A percentile compares a stretch with the other conserved stretches of the same genome.
Conservation (phyloP, 768 basidiomycete genomes). For the Phaeotremella fagi region DNA sequence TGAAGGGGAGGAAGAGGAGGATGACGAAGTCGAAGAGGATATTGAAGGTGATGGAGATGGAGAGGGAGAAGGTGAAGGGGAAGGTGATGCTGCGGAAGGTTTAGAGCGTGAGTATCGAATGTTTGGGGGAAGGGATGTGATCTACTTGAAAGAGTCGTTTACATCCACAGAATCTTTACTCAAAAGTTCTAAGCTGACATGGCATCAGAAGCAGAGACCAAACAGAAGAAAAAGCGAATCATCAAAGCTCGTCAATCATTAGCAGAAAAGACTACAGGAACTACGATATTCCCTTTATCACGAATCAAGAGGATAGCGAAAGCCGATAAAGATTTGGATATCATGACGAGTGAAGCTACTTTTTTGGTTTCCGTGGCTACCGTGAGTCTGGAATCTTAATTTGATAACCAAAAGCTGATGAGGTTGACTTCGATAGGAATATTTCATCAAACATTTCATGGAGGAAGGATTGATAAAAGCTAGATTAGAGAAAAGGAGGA, state of each 20-base stretch:
- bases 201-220: constrained; percentile 1
- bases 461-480: constrained; percentile 69
- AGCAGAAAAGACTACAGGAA: constrained; percentile 56
- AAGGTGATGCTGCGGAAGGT: neutral
- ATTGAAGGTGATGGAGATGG: constrained; percentile 14
- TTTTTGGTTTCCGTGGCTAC: constrained; percentile 76
- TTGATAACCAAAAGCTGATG: no score
- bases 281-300: constrained; percentile 67
- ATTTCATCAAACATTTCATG: constrained; percentile 72
- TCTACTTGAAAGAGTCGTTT: no score
- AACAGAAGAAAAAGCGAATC: constrained; percentile 23
- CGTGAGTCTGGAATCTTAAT: constrained; percentile 50
- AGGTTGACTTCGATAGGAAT: no score
- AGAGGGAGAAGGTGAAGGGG: constrained; percentile 1
- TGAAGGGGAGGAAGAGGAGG: constrained; percentile 13
- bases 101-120: no score
- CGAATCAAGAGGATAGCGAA: constrained; percentile 80
- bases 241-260: constrained; percentile 39
- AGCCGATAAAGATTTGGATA: constrained; percentile 64
- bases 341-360: constrained; percentile 64
- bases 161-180: no score
- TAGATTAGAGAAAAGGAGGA: constrained; percentile 64
- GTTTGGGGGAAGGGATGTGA: no score
- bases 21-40: constrained; percentile 6
- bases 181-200: no score